Evolutionary conservation across 768 basidiomycete species (phyloP), one percentile per base, ranked within the genome.

Genomic region (Amanita fuliginea): DNA sequence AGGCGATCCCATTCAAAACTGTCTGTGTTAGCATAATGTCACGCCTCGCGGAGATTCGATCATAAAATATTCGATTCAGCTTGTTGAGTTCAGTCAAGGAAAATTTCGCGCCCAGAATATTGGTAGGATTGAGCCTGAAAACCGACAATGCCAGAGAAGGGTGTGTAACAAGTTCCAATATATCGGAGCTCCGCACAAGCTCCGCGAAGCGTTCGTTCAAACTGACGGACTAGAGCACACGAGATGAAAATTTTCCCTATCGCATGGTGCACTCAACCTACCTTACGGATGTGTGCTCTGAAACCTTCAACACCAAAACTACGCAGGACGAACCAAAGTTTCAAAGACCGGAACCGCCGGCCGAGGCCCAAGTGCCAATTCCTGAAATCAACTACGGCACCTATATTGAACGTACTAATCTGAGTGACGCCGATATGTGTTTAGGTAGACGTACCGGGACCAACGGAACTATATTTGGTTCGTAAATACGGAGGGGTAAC

Each of bases 291-390:
- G 59, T 14, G 26, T 1, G 3, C 21, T 18, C 21, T 40, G 39
- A 94, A 93, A 0, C 93, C 92, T 44, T 81, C 67, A 10, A 78
- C 74, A 5, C 93, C 92, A 55, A 74, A 94, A 53, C 84, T 83
- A 11, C 92, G 76, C 42, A 96, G 67, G 24, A 94, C 86, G 61
- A 95, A 96, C 90, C 90, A 95, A 5, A 96, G 55, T 62, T 96
- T 96, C 54, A 95, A 71, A 18, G 89, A 86, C 28, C 94, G 76
- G 74, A 95, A 96, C 35, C 87, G 78, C 16, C 91, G 76, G 8
- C 90, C 90, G 2, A 95, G 78, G 6, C 73, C 73, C 16, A 90
- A 67, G 58, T 88, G 86, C 87, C 87, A 90, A 61, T 91, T 88
- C 11, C 86, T 77, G 58, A 86, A 90, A 58, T 97, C 93, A 53